These are phyloP conservation scores for Trypanosoma grayi DNA, from an alignment of 208 protist species.

Conservation along the genomic window DNA sequence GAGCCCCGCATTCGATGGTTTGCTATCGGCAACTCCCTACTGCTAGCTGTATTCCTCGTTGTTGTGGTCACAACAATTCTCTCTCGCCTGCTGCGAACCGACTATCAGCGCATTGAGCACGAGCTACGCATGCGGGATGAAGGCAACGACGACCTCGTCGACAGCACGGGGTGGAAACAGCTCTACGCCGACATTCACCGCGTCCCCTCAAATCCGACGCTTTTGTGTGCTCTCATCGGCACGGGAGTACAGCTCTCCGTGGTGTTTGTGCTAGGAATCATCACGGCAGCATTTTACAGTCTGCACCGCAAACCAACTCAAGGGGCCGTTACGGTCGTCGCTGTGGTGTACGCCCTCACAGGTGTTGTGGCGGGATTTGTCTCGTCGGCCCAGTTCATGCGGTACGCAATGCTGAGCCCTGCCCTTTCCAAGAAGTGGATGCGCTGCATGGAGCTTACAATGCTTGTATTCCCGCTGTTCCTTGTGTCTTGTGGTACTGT, in stretches of 20 bases:
- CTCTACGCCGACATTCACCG: slow-evolving; percentile 96
- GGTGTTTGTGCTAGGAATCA: slow-evolving; percentile 32
- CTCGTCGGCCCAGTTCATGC: slow-evolving; percentile 58
- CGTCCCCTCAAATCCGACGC: slow-evolving; percentile 47
- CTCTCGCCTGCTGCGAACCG: slow-evolving; percentile 76
- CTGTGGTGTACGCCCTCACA: slow-evolving; percentile 76
- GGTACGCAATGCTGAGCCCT: slow-evolving; percentile 30
- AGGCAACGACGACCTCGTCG: slow-evolving; percentile 49
- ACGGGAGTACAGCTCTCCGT: slow-evolving; percentile 54
- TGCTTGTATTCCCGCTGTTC: slow-evolving; percentile 55
- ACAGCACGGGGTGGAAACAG: slow-evolving; percentile 96
- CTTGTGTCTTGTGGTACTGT: slow-evolving; percentile 33
- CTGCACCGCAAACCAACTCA: slow-evolving; percentile 24
- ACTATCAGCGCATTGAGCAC: slow-evolving; percentile 77
- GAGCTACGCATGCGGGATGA: slow-evolving; percentile 45
- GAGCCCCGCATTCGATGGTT: slow-evolving; percentile 92
- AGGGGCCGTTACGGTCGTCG: slow-evolving; percentile 45
- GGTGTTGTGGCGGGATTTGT: slow-evolving; percentile 77
- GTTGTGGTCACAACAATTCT: slow-evolving; percentile 91
- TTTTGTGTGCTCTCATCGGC: slow-evolving; percentile 86
- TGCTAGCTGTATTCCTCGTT: slow-evolving; percentile 90
- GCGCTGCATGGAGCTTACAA: slow-evolving; percentile 66
- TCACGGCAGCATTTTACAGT: slow-evolving; percentile 6
- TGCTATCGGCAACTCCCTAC: slow-evolving; percentile 91
- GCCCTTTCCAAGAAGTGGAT: slow-evolving; percentile 33